These are phyloP conservation scores for Panicum hallii DNA, from an alignment of 202 grass and related monocot genomes.

Conservation along the genomic window DNA sequence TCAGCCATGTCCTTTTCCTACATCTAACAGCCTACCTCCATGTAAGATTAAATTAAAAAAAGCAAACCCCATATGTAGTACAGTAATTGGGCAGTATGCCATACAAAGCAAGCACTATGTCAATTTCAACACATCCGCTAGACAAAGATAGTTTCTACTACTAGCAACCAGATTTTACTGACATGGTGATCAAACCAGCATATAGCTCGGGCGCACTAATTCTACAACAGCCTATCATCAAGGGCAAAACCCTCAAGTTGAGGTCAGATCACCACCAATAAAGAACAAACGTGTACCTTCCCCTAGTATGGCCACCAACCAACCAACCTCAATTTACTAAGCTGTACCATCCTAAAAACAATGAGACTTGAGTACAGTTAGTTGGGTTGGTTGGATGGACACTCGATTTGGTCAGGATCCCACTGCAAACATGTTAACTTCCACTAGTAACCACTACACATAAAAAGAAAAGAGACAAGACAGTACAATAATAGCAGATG, in stretches of 20 bases:
- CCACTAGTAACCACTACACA: slow-evolving; percentile 19
- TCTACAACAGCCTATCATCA: neutral
- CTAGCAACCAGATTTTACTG: slow-evolving; percentile 26
- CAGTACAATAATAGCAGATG: neutral
- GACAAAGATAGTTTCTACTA: neutral
- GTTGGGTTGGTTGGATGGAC: slow-evolving; percentile 30
- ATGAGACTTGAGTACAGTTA: neutral
- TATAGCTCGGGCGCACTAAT: neutral
- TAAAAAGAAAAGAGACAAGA: neutral
- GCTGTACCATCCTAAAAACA: slow-evolving; percentile 12
- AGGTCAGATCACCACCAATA: slow-evolving; percentile 34
- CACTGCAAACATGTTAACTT: slow-evolving; percentile 19
- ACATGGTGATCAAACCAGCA: neutral
- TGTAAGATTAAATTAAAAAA: neutral
- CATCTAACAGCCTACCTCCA: neutral
- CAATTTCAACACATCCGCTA: slow-evolving; percentile 1
- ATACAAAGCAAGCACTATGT: neutral
- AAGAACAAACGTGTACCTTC: slow-evolving; percentile 30
- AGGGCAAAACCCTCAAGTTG: neutral
- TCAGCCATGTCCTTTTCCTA: neutral
- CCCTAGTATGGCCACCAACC: slow-evolving; percentile 4
- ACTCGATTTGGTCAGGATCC: slow-evolving; percentile 27
- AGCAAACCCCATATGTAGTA: neutral
- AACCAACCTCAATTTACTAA: slow-evolving; percentile 25
- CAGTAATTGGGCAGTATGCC: neutral